Base-by-base conservation (phyloP, 257 asterid genomes). In the Ocimum tenuiflorum region DNA sequence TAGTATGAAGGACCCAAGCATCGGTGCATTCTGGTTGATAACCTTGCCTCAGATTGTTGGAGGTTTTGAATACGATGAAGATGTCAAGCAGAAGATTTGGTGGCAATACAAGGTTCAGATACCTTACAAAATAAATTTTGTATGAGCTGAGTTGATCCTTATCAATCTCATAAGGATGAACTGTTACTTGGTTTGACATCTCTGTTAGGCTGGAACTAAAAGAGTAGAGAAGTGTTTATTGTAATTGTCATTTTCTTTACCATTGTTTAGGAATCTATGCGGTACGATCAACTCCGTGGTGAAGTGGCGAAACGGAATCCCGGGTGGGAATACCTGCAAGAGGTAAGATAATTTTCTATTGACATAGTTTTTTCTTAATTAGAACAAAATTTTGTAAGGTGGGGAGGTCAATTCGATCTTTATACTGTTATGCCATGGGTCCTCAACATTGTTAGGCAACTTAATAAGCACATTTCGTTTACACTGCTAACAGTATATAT, bases 311-410 rank as follows among this genome's bases (percentile, higher is more conserved):
- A 88, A 81, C 78, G 91, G 61, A 74, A 90, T 67, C 99, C 96
- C 3, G 99, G 99, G 53, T 94, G 99, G 99, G 99, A 94, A 75
- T 77, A 84, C 74, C 75, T 94, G 94, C 99, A 94, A 77, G 86
- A 89, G 81, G 99, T 89, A 77, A 29, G 82, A 68, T 59, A 13
- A 18, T 63, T 60, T 65, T 66, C 41, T 68, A 24, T 8, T 60
- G 43, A 14, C 62, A 52, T 20, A 43, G 58, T 22, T 17, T 31
- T n/a, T 35, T 67, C 8, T 71, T 43, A 27, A 51, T 23, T 41
- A 13, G 27, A 36, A 55, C 3, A 47, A 39, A n/a, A n/a, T n/a
- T n/a, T n/a, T n/a, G n/a, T n/a, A n/a, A n/a, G n/a, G n/a, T n/a
- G n/a, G n/a, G n/a, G n/a, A n/a, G n/a, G n/a, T 50, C 12, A 31